Conservation (phyloP, 441 rosid species). For the Gossypium schwendimanii region DNA sequence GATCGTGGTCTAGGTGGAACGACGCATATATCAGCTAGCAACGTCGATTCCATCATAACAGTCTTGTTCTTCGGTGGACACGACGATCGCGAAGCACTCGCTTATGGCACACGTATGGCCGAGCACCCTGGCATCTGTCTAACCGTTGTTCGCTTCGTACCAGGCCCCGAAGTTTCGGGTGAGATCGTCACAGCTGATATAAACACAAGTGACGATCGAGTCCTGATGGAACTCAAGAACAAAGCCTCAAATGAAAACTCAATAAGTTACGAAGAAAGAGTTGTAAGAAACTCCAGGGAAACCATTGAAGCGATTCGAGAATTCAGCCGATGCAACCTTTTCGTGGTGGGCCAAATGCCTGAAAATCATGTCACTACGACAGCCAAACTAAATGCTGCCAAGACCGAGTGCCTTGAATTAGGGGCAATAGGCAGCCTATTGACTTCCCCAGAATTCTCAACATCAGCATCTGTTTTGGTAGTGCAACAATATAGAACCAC, state of each 20-base stretch:
- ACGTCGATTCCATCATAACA: slow-evolving; percentile 34
- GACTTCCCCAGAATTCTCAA: slow-evolving; percentile 31
- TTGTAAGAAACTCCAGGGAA: slow-evolving; percentile 24
- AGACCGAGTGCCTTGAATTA: slow-evolving; percentile 34
- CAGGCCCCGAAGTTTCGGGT: slow-evolving; percentile 17
- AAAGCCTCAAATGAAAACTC: slow-evolving; percentile 22
- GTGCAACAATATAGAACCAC: slow-evolving; percentile 41
- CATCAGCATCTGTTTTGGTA: slow-evolving; percentile 56
- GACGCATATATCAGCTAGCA: slow-evolving; percentile 41
- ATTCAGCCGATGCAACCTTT: slow-evolving; percentile 34
- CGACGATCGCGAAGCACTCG: slow-evolving; percentile 56
- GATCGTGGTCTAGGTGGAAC: slow-evolving; percentile 58
- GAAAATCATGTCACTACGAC: slow-evolving; percentile 19
- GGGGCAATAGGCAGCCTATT: slow-evolving; percentile 37
- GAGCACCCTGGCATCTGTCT: slow-evolving; percentile 56
- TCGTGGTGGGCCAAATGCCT: slow-evolving; percentile 50
- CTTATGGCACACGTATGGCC: slow-evolving; percentile 47
- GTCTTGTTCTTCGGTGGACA: slow-evolving; percentile 52
- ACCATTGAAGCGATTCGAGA: slow-evolving; percentile 19
- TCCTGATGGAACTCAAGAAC: slow-evolving; percentile 28
- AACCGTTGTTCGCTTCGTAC: slow-evolving; percentile 30
- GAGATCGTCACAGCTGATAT: slow-evolving; percentile 11
- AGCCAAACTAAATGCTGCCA: slow-evolving; percentile 14
- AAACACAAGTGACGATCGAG: slow-evolving; percentile 24
- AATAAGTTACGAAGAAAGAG: slow-evolving; percentile 36